Evolutionary conservation across 441 rosid species (phyloP).

Genomic region (Macaranga tanarius): DNA sequence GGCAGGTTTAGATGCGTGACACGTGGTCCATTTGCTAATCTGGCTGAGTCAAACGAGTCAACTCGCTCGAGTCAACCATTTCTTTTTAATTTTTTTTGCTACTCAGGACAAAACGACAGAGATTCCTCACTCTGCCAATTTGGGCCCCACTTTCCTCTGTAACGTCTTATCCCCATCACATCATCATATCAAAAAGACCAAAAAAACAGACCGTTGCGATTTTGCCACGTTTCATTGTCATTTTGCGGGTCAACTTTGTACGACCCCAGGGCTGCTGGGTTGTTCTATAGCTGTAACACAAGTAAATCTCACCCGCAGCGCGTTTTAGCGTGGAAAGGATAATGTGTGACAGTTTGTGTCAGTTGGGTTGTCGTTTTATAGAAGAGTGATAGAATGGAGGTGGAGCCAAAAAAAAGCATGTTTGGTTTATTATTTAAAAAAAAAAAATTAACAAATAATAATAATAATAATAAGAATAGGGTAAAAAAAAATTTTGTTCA

Average conservation of each 20-base stretch:
- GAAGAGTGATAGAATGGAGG: too few species aligned
- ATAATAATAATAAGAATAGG: not conserved
- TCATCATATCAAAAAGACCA: not conserved
- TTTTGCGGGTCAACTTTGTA: conserved; percentile 2
- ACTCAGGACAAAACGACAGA: conserved; percentile 30
- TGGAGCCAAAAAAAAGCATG: not conserved
- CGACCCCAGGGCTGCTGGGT: not conserved
- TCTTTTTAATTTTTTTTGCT: not conserved
- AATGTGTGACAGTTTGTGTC: conserved; percentile 10
- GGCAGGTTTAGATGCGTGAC: not conserved
- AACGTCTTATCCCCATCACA: conserved; percentile 26
- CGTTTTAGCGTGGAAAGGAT: conserved; percentile 5
- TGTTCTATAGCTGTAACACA: conserved; percentile 21
- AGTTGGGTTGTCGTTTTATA: conserved; percentile 21
- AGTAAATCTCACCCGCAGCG: conserved; percentile 2
- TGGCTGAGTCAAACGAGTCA: not conserved
- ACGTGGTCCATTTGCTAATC: not conserved
- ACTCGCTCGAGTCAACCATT: conserved; percentile 17
- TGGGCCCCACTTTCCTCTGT: conserved; percentile 18
- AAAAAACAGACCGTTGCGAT: not conserved
- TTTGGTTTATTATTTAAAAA: not conserved
- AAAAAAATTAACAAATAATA: not conserved
- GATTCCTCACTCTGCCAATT: conserved; percentile 26
- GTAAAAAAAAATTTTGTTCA: too few species aligned
- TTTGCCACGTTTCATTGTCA: conserved; percentile 9